Evolutionary conservation across 768 basidiomycete genomes (phyloP), one percentile per base, ranked within the genome.

Genomic region (Mycena albidolilacea): DNA sequence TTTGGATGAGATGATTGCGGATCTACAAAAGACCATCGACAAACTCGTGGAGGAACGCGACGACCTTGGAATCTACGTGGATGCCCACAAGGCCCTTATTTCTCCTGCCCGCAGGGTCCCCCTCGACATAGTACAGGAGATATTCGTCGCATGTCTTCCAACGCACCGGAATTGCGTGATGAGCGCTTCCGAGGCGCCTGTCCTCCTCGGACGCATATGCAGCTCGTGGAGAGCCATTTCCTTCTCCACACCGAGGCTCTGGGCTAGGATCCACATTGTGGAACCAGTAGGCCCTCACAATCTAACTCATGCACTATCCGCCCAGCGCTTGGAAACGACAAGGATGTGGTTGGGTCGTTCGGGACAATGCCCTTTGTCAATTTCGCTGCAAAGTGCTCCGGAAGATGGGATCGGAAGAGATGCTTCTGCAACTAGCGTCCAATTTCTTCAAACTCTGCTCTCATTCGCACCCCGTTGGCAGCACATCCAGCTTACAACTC

Each of bases 121-220:
- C 5, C 55, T 59, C 17, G 70, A 71, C 7, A 37, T 67, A 8
- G 39, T 67, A 37, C 37, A 57, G 17, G 69, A 70, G n/a, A 64
- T 70, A 6, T 71, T 66, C 58, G 14, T 67, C n/a, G 50, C 60
- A 12, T 72, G 64, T 55, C 43, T 72, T 9, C 71, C 71, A 0
- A 59, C 48, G 9, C 54, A 72, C 46, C 50, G 67, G 23, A 67
- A 63, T 38, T 67, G 58, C 35, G 66, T 62, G 5, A 67, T 69
- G 59, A 64, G 52, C 37, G 48, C 48, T 23, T 37, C 15, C 11
- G 68, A 65, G 19, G 73, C 73, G 17, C 73, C 73, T 11, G 43
- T 74, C 5, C 46, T 70, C 17, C 64, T 74, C 3, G 63, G 67
- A 1, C 73, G 73, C 21, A 52, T 74, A 6, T 74, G 73, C 50